Base-by-base conservation (phyloP, 1,139 yeast species). In the Zygoascus meyerae region DNA sequence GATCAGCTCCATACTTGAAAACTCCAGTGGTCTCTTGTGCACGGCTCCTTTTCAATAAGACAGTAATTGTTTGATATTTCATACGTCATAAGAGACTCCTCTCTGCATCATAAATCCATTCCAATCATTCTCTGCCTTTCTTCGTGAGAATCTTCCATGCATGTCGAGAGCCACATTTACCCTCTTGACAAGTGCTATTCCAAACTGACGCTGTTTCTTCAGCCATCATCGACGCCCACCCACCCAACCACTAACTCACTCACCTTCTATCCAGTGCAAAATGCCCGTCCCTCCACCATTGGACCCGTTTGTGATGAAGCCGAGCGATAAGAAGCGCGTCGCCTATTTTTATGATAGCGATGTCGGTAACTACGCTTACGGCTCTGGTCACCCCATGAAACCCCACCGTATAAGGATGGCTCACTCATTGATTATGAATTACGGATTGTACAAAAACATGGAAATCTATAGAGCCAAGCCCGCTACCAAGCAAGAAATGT, bases 331-430 rank as follows among this genome's bases (percentile, higher is more conserved):
- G 68, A 75, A 77, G 58, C 70, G 80, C 44, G 83, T 79, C 37
- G 84, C 85, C 1, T 79, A 79, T 59, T 79, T 79, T 60, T 79
- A 79, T 57, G 85, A 79, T 61, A 71, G 95, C 37, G 97, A 92
- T 65, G 95, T 92, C 44, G 97, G 97, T 33, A 92, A 92, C 69
- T 92, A 90, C 67, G 95, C 97, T 40, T 92, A 92, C 65, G 97
- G 97, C 50, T 94, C 97, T 8, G 97, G 97, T 28, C 98, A 92
- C 67, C 97, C 97, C 44, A 90, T 90, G 97, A 92, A 92, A 63
- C 97, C 97, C 29, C 97, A 90, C 66, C 81, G 97, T 65, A 90
- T 92, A 73, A 83, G 97, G 79, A 90, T 90, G 97, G 95, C 97
- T 6, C 97, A 92, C 67, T 85, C 95, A 32, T 74, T 92, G 61